Evolutionary conservation across 1,139 yeast species (phyloP), one percentile per base, ranked within the genome.

Genomic region (Geotrichum aggregatum): DNA sequence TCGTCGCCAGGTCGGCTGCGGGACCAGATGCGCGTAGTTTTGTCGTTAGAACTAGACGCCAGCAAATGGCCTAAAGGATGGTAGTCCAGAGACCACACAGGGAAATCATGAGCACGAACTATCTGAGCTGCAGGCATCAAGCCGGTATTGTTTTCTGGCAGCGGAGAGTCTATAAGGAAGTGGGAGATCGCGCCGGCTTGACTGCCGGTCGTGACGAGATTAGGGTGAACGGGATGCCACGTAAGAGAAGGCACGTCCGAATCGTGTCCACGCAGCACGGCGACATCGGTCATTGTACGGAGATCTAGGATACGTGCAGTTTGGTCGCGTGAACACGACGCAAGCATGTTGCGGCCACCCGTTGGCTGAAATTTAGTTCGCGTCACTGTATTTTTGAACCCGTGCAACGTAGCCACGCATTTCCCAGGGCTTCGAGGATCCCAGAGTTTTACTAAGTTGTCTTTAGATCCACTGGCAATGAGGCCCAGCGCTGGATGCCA

Each of bases 1-100:
- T 88, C 85, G 70, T 92, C 98, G 61, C 84, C 85, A 1, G 97
- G 98, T 65, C 96, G 76, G 1, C 95, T 86, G 50, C 98, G 76
- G 34, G 92, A 83, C 98, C 98, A 92, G 70, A 92, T 87, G 57
- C 97, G 73, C n/a, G 95, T 88, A 11, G 94, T 82, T 65, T 94
- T 80, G 69, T 92, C 98, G 55, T 94, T 89, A 26, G 97, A 92
- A 0, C 97, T 98, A 14, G 96, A 83, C 56, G 95, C 84, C 45
- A 92, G 74, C 52, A 91, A 74, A 69, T 92, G 98, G 1, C 98
- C 98, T 63, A 87, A 74, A 2, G 98, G 98, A 69, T 91, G 97
- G 65, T 89, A 92, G 60, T 91, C 94, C 56, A 92, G 70, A 1
- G 95, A 81, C 71, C 92, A 89, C 49, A 92, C 83, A 3, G 96